Evolutionary conservation across 371 early-diverging fungal genomes (phyloP).

Genomic region (Mucor indicus): DNA sequence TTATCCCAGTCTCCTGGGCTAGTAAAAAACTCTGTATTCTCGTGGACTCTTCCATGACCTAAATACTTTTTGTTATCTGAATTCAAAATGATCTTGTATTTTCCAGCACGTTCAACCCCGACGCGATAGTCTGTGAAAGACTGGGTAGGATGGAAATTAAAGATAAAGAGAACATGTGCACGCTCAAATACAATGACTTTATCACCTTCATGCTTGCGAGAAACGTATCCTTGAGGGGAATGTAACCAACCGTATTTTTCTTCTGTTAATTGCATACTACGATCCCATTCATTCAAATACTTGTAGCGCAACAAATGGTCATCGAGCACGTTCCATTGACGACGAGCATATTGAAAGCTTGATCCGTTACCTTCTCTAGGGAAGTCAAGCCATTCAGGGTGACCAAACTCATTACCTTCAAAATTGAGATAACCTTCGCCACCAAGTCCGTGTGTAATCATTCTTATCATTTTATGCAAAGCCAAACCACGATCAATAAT

Average conservation of each 20-base stretch:
- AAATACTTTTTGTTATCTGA: slow-evolving; percentile 73
- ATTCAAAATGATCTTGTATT: slow-evolving; percentile 72
- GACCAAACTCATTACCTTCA: slow-evolving; percentile 97
- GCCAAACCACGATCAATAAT: slow-evolving; percentile 92
- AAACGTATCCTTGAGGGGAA: slow-evolving; percentile 72
- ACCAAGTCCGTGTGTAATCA: slow-evolving; percentile 85
- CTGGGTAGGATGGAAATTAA: slow-evolving; percentile 92
- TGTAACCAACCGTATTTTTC: slow-evolving; percentile 67
- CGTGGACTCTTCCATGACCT: slow-evolving; percentile 81
- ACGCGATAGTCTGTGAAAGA: slow-evolving; percentile 86
- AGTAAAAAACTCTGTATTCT: slow-evolving; percentile 59
- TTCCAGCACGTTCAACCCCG: slow-evolving; percentile 67
- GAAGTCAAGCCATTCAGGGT: slow-evolving; percentile 98
- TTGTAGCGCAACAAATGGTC: slow-evolving; percentile 87
- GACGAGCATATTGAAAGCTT: slow-evolving; percentile 92
- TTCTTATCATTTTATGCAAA: slow-evolving; percentile 92
- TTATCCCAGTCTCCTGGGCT: slow-evolving; percentile 65
- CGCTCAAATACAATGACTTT: slow-evolving; percentile 93
- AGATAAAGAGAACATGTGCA: slow-evolving; percentile 80
- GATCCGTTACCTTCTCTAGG: slow-evolving; percentile 89
- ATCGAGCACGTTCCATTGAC: slow-evolving; percentile 94
- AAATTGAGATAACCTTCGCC: slow-evolving; percentile 96
- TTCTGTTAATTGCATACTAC: slow-evolving; percentile 79
- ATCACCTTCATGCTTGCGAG: slow-evolving; percentile 89
- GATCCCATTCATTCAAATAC: slow-evolving; percentile 87